Evolutionary conservation across 108 stramenopile species (phyloP).

Genomic region (Mediolabrus comicus): DNA sequence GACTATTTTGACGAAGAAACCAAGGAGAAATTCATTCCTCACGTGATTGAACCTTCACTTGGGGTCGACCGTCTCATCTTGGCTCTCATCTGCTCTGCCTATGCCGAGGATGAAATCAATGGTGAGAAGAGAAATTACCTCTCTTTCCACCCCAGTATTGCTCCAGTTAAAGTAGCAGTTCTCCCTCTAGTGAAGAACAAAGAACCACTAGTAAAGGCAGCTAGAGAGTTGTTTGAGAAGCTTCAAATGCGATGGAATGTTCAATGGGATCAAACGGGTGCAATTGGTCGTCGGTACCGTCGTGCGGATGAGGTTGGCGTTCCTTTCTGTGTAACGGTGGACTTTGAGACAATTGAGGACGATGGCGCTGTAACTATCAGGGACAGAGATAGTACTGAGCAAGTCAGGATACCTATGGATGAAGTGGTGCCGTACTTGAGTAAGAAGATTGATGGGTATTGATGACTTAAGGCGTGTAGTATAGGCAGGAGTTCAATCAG

Average conservation of each 20-base stretch:
- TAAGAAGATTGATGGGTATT: slow-evolving; percentile 83
- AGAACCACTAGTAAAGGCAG: slow-evolving; percentile 74
- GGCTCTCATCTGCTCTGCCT: slow-evolving; percentile 92
- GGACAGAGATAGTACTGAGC: slow-evolving; percentile 94
- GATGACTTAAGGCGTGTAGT: too few species aligned
- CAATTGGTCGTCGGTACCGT: slow-evolving; percentile 93
- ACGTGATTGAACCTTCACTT: slow-evolving; percentile 96
- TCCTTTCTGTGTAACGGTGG: slow-evolving; percentile 96
- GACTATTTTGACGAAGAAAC: slow-evolving; percentile 93
- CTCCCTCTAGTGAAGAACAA: slow-evolving; percentile 98
- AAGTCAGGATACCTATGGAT: slow-evolving; percentile 87
- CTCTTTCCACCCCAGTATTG: slow-evolving; percentile 87
- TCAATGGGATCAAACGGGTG: slow-evolving; percentile 85
- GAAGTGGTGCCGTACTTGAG: slow-evolving; percentile 85
- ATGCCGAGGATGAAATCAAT: slow-evolving; percentile 89
- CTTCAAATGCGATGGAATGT: slow-evolving; percentile 80
- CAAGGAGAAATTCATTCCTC: slow-evolving; percentile 93
- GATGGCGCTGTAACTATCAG: slow-evolving; percentile 93
- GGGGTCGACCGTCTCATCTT: slow-evolving; percentile 92
- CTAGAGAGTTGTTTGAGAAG: slow-evolving; percentile 75
- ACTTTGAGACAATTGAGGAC: slow-evolving; percentile 94
- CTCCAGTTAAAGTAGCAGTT: slow-evolving; percentile 93
- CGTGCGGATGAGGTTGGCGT: slow-evolving; percentile 94
- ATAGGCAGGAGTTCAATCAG: too few species aligned
- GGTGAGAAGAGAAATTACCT: slow-evolving; percentile 91